A percentile compares a stretch with the other conserved stretches of the same genome.
These are phyloP conservation scores for Strobilomyces dryophilus DNA, from an alignment of 768 basidiomycete species.

Conservation along the genomic window DNA sequence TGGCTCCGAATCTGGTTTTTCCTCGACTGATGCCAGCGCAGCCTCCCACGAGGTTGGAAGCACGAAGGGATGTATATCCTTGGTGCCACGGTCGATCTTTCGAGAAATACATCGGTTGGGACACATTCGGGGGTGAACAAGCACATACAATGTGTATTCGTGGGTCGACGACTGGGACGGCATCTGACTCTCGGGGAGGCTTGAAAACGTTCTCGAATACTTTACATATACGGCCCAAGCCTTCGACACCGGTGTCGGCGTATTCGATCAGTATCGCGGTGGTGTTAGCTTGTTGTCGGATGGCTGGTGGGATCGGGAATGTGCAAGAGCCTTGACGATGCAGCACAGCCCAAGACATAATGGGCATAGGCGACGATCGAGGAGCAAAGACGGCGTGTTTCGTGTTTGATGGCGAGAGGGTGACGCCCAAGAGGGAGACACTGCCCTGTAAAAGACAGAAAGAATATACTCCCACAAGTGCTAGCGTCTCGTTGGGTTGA, in stretches of 20 bases:
- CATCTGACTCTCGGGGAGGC: conserved; percentile 34
- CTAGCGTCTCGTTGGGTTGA: conserved; percentile 38
- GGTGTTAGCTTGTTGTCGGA: conserved; percentile 15
- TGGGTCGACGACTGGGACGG: conserved; percentile 36
- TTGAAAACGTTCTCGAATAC: conserved; percentile 62
- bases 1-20: conserved; percentile 6
- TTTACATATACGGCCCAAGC: conserved; percentile 58
- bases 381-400: conserved; percentile 68
- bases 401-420: conserved; percentile 37
- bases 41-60: conserved; percentile 36
- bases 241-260: conserved; percentile 57
- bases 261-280: conserved; percentile 56
- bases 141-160: conserved; percentile 47
- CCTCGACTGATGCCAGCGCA: conserved; percentile 19
- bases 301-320: conserved; percentile 7
- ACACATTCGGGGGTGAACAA: neutral
- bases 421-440: conserved; percentile 55
- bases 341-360: conserved; percentile 32
- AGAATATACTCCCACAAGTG: conserved; percentile 52
- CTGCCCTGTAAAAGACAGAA: conserved; percentile 62
- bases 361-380: conserved; percentile 71
- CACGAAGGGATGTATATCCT: conserved; percentile 32
- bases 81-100: conserved; percentile 25
- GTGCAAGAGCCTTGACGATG: conserved; percentile 10
- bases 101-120: conserved; percentile 15